These are phyloP conservation scores for Sphagnum contortum DNA, from an alignment of 225 moss, liverwort and hornwort species.

Conservation along the genomic window DNA sequence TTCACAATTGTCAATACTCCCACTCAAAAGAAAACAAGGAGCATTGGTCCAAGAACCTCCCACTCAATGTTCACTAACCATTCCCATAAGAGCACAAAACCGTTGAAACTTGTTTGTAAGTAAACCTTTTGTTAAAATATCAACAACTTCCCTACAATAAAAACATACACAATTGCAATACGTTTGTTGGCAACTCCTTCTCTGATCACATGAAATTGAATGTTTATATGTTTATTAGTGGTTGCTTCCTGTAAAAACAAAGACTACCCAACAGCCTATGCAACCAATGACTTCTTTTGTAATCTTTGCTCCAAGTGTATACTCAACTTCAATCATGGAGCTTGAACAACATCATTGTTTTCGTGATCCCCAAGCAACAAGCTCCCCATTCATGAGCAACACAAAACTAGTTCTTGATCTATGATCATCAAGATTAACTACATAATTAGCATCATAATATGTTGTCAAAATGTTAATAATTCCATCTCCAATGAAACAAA, in stretches of 20 bases:
- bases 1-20: no score
- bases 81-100: no score
- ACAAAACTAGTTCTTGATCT: not conserved
- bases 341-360: not conserved
- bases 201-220: not conserved
- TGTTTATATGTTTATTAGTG: not conserved
- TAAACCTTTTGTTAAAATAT: no score
- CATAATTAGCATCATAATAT: not conserved
- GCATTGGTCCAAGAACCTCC: no score
- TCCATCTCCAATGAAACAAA: not conserved
- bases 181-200: not conserved
- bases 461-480: not conserved
- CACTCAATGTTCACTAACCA: no score
- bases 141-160: no score
- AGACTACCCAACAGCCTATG: not conserved
- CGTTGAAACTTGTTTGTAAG: no score
- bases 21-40: no score
- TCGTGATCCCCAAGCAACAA: not conserved
- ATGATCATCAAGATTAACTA: not conserved
- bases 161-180: no score
- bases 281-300: constrained; percentile 3
- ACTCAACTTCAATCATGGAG: not conserved
- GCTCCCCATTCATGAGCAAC: not conserved
- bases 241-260: not conserved
- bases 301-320: not conserved